phyloP scores from a whole-genome alignment of 345 rosid species.

The Eucalyptus polyanthemos region DNA sequence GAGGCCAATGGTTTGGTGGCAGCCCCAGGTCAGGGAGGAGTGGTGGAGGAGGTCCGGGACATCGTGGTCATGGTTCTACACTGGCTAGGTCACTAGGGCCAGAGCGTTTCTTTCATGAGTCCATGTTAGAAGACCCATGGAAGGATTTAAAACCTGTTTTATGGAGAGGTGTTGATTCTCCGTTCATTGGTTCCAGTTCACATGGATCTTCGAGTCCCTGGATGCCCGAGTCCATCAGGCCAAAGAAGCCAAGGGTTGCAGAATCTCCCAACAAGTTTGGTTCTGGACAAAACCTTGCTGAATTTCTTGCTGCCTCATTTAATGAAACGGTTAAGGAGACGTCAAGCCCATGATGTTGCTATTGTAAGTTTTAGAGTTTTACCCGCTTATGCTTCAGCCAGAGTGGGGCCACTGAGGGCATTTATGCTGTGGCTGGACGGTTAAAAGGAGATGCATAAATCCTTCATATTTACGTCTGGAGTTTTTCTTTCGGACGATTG shows the following conservation, averaged over 20 bases:
- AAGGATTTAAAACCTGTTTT: conserved; percentile 35
- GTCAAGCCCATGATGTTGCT: not conserved
- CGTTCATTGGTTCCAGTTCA: conserved; percentile 2
- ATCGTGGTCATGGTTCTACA: conserved; percentile 6
- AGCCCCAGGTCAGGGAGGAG: conserved; percentile 18
- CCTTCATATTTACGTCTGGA: not conserved
- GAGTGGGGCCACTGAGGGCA: not conserved
- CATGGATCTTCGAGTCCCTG: conserved; percentile 30
- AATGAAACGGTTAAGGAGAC: conserved; percentile 35
- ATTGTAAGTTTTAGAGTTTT: not conserved
- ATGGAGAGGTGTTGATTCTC: conserved; percentile 33
- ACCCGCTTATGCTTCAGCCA: not conserved
- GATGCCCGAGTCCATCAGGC: conserved; percentile 52
- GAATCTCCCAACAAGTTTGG: conserved; percentile 26
- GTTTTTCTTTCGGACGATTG: not conserved
- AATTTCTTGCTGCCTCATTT: conserved; percentile 72
- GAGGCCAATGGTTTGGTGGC: conserved; percentile 11
- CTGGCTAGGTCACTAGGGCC: conserved; percentile 13
- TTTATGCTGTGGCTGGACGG: not conserved
- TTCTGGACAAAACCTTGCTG: conserved; percentile 62
- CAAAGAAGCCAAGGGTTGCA: conserved; percentile 26
- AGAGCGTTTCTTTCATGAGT: conserved; percentile 33
- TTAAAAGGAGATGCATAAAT: not conserved
- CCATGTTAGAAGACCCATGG: conserved; percentile 92
- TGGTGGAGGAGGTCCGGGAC: conserved; percentile 36